A percentile compares a stretch with the other conserved stretches of the same genome.
phyloP scores from a whole-genome alignment of 129 eudicot species.

The Flaveria brownii region DNA sequence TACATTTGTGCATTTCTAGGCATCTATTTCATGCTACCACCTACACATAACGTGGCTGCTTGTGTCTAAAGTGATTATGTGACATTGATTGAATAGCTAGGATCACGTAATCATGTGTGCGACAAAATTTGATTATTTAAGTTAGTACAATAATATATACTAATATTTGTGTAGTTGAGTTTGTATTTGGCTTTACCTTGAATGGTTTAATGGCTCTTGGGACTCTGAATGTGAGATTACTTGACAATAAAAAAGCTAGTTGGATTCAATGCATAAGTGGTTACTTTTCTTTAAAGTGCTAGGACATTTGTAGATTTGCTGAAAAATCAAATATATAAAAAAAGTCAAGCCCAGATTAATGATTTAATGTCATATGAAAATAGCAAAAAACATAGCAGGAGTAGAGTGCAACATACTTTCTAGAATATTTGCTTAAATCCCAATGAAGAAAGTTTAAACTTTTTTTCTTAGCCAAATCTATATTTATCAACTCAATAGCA shows the following conservation, averaged over 20 bases:
- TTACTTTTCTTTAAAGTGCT: slow-evolving; percentile 66
- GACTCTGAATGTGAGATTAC: slow-evolving; percentile 47
- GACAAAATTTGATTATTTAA: no score
- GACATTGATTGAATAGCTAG: no score
- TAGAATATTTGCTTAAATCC: slow-evolving; percentile 83
- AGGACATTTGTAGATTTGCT: slow-evolving; percentile 71
- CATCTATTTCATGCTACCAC: no score
- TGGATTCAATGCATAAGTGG: slow-evolving; percentile 66
- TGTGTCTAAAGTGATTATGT: no score
- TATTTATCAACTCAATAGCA: slow-evolving; percentile 76
- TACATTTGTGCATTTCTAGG: no score
- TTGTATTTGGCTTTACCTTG: slow-evolving; percentile 33
- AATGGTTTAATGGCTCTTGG: slow-evolving; percentile 31
- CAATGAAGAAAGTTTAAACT: slow-evolving; percentile 66
- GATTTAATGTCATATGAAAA: not conserved
- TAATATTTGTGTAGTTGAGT: not conserved
- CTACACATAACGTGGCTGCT: no score
- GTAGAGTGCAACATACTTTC: slow-evolving; percentile 46
- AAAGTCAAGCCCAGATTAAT: slow-evolving; percentile 22
- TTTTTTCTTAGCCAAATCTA: slow-evolving; percentile 57
- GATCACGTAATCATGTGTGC: no score
- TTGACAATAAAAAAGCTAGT: slow-evolving; percentile 75
- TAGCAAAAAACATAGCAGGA: not conserved
- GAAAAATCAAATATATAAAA: slow-evolving; percentile 26
- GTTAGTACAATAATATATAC: not conserved